Evolutionary conservation across 352 stramenopile species (phyloP).

Genomic region (Globisporangium acanthophoron): DNA sequence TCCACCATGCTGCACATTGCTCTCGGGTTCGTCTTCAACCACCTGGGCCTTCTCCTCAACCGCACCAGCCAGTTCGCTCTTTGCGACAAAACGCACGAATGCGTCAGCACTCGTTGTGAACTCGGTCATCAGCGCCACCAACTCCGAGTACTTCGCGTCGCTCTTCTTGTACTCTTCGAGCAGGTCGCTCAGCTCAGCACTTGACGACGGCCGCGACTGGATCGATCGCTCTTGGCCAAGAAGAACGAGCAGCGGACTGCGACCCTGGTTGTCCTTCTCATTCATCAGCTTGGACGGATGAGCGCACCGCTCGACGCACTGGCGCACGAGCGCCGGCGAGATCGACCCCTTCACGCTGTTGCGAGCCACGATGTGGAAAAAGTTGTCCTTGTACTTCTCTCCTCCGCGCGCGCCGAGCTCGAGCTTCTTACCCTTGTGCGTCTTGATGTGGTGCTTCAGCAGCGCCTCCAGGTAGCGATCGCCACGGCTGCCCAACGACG

Average conservation of each 20-base stretch:
- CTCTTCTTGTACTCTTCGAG: slow-evolving; percentile 26
- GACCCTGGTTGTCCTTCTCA: slow-evolving; percentile 36
- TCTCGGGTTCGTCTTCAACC: background rate
- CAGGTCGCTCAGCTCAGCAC: slow-evolving; percentile 26
- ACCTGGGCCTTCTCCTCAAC: slow-evolving; percentile 2
- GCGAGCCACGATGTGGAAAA: slow-evolving; percentile 53
- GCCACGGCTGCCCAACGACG: slow-evolving; percentile 20
- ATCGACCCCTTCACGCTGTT: slow-evolving; percentile 17
- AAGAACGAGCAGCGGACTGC: slow-evolving; percentile 48
- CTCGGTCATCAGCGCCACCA: slow-evolving; percentile 51
- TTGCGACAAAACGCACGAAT: slow-evolving; percentile 18
- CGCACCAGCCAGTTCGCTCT: slow-evolving; percentile 2
- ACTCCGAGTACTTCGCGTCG: slow-evolving; percentile 33
- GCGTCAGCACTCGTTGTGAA: slow-evolving; percentile 28
- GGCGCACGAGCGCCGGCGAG: slow-evolving; percentile 24
- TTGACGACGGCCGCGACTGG: slow-evolving; percentile 11
- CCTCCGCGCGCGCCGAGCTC: slow-evolving; percentile 20
- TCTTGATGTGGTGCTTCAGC: slow-evolving; percentile 36
- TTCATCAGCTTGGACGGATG: slow-evolving; percentile 34
- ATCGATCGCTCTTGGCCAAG: slow-evolving; percentile 26
- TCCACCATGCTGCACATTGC: background rate
- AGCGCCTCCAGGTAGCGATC: slow-evolving; percentile 47
- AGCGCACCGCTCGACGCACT: slow-evolving; percentile 28
- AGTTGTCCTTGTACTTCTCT: slow-evolving; percentile 30
- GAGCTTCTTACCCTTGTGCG: slow-evolving; percentile 24